These are phyloP conservation scores for Ophiostoma quercus DNA, from an alignment of 2,329 filamentous ascomycete genomes.

Conservation along the genomic window DNA sequence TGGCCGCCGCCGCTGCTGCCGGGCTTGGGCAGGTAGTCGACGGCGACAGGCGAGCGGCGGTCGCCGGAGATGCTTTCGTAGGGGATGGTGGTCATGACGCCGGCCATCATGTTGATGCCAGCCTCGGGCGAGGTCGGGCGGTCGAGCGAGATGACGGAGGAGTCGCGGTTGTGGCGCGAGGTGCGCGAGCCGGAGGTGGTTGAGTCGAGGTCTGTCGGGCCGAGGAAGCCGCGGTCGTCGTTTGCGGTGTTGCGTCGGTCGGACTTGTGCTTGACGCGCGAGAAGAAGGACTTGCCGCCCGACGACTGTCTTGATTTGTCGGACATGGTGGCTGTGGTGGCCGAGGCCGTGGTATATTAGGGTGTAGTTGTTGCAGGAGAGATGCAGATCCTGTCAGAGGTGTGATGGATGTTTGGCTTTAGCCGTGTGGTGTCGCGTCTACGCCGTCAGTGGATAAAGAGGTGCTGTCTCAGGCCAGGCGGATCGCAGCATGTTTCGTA, in stretches of 20 bases:
- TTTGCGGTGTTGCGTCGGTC: slow-evolving; percentile 59
- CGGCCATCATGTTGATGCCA: slow-evolving; percentile 68
- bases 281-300: slow-evolving; percentile 67
- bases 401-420: slow-evolving; percentile 11
- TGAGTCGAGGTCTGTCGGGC: slow-evolving; percentile 54
- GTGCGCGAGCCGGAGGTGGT: slow-evolving; percentile 61
- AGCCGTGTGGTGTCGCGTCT: background rate
- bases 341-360: background rate
- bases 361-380: background rate
- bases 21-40: slow-evolving; percentile 64
- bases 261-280: slow-evolving; percentile 75
- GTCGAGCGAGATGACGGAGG: slow-evolving; percentile 68
- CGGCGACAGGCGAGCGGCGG: slow-evolving; percentile 62
- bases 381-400: background rate
- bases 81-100: slow-evolving; percentile 80
- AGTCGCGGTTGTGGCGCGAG: slow-evolving; percentile 72
- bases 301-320: slow-evolving; percentile 77
- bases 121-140: slow-evolving; percentile 58
- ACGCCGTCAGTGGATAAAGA: slow-evolving; percentile 35
- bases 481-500: slow-evolving; percentile 40
- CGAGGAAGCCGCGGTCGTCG: slow-evolving; percentile 53
- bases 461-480: slow-evolving; percentile 38
- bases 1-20: slow-evolving; percentile 24
- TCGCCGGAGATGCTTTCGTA: slow-evolving; percentile 68
- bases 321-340: slow-evolving; percentile 43